Conservation (phyloP, 1,284 basidiomycete genomes). For the Meira nashicola region DNA sequence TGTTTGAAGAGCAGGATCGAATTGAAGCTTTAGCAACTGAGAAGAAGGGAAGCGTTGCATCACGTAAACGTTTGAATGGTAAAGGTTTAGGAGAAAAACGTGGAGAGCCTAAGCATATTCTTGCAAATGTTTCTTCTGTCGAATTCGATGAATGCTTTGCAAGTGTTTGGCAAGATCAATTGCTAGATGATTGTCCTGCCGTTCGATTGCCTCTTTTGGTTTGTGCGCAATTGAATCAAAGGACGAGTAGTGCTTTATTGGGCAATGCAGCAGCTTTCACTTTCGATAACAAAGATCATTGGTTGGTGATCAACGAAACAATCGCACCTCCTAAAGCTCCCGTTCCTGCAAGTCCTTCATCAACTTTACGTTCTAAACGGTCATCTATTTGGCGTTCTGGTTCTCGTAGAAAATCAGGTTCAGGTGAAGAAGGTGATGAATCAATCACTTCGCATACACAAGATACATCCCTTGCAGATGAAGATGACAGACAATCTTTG, state of each 20-base stretch:
- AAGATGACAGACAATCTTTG: slow-evolving; percentile 12
- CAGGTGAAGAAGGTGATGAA: too few species aligned
- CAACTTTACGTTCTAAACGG: not conserved
- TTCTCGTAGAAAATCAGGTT: too few species aligned
- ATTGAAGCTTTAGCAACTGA: not conserved
- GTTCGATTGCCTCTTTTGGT: slow-evolving; percentile 8
- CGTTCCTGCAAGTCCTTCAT: not conserved
- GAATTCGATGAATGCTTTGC: slow-evolving; percentile 11
- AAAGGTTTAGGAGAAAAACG: not conserved
- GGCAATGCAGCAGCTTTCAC: not conserved
- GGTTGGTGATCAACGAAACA: slow-evolving; percentile 13
- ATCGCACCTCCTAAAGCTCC: slow-evolving; percentile 5
- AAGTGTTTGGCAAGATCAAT: slow-evolving; percentile 15
- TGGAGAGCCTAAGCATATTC: not conserved
- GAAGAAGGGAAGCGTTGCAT: not conserved
- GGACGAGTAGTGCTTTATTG: slow-evolving; percentile 4
- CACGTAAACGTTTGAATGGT: not conserved
- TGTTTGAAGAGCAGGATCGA: slow-evolving; percentile 6
- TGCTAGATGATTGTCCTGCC: slow-evolving; percentile 6
- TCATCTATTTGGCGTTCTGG: not conserved
- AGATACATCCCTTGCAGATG: not conserved
- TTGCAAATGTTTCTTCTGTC: slow-evolving; percentile 8
- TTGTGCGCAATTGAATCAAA: slow-evolving; percentile 10
- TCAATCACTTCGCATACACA: too few species aligned
- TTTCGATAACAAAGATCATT: not conserved